Evolutionary conservation across 1,139 yeast species (phyloP), one percentile per base, ranked within the genome.

Genomic region (Debaryomycetaceae sp.): DNA sequence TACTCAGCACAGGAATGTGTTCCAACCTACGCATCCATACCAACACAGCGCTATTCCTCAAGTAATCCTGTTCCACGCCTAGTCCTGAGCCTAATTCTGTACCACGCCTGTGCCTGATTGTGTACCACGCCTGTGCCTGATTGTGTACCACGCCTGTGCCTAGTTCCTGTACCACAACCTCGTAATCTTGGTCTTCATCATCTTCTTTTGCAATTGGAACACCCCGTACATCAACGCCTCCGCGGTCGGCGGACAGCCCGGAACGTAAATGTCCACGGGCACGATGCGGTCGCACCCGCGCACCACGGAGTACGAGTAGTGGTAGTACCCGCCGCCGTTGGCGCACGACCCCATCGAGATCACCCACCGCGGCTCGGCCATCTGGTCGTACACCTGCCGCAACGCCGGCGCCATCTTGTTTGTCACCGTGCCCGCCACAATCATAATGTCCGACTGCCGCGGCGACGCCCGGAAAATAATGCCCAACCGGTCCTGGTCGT

Each of bases 301-400:
- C 18, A 83, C 92, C 20, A 83, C 94, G 21, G 87, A 73, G 58
- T 83, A 83, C 13, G 92, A 79, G 56, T 83, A 83, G 57, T 83
- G 94, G 60, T 83, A 83, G 60, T 83, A 83, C 23, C 95, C 95
- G 38, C 95, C 95, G 37, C 95, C 95, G 52, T 83, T 83, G 38
- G 95, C 95, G 61, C 95, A 83, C 7, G 92, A 79, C 26, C 95
- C 95, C 95, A 83, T 83, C 36, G 93, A 80, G 47, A 83, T 82
- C 33, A 83, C 94, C 79, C 75, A 72, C 59, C 87, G 75, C 30
- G 95, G 95, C 42, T 81, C 93, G 24, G 94, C 86, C 94, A 83
- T 83, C 59, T 83, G 94, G 57, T 83, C 95, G 55, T 83, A 83
- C 26, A 83, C 94, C 61, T 82, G 93, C 64, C 95, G 77, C 53